Base-by-base conservation (phyloP, 2,329 filamentous ascomycete genomes). In the Colletotrichum filicis region DNA sequence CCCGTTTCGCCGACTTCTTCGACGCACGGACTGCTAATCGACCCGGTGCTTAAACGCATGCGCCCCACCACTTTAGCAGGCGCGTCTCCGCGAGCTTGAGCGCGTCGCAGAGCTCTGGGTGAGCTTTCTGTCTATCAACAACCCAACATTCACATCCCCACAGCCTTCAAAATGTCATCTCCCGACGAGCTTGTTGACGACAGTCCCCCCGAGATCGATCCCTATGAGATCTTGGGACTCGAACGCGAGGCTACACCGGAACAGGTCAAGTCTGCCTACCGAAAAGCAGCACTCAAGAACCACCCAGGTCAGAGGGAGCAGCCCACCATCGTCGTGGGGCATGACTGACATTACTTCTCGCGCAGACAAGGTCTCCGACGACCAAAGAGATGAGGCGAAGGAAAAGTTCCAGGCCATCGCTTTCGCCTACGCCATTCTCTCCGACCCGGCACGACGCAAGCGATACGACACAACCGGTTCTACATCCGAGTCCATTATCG, bases 371-470 rank as follows among this genome's bases (percentile, higher is more conserved):
- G 94, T 92, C 4, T 76, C 90, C 19, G 86, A 89, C 1, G 87
- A 91, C 26, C 85, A 92, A 65, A 95, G 94, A 79, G 88, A 92
- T 30, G 85, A 88, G 55, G 96, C 97, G 2, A 92, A 98, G 77
- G 87, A 88, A 74, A 92, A 90, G 66, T 99, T 99, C 82, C 97
- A 99, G 83, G 88, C 93, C 77, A 92, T 99, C 77, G 96, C 96
- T 28, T 96, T 98, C 79, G 96, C 97, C 65, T 98, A 98, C 80
- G 96, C 95, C 42, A 90, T 99, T 62, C 93, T 99, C 46, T 98
- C 94, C 37, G 94, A 98, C 77, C 88, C 93, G 26, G 87, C 88
- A 24, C 91, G 97, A 66, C 93, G 97, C 76, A 91, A 92, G 77
- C 93, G 94, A 72, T 99, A 98, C 85, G 96, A 99, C 80, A 87